Evolutionary conservation across 1,284 basidiomycete genomes (phyloP), one percentile per base, ranked within the genome.

Genomic region (Cutaneotrichosporon sp.): DNA sequence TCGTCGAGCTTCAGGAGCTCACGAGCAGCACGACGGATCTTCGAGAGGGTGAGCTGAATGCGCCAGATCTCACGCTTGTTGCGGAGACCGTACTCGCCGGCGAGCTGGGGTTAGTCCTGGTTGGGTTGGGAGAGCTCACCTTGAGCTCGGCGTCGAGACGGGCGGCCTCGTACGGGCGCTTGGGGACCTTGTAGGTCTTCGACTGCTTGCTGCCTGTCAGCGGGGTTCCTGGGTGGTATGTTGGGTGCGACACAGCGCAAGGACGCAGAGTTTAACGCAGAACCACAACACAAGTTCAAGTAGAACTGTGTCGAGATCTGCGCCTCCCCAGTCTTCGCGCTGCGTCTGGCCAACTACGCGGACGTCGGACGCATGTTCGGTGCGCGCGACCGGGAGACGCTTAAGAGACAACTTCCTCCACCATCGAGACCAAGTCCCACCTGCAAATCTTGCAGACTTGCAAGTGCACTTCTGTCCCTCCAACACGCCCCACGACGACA

Each of bases 21-120:
- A 91, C 96, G 96, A 72, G 96, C 97, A 69, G 96, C 97, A 90
- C 97, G 94, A 87, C 96, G 95, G 82, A 99, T 99, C 73, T 99
- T 98, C 80, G 97, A 99, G 67, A 99, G 89, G 80, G 89, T 89
- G 79, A 99, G 89, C 81, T 94, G 89, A 83, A 99, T 98, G 80
- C 97, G 92, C 96, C 96, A 99, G 85, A 99, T 98, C 86, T 99
- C 96, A 80, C 93, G 91, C 88, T 99, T 99, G 91, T 98, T 99
- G 83, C 95, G 92, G 78, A 99, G 92, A 84, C 96, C 96, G 86
- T 96, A 99, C 86, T 99, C 97, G 84, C 96, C 96, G 69, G 94
- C 94, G 83, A 98, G 93, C 92, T 93, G 75, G 49, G 47, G 63
- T 67, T 47, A 67, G 66, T 30, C 16, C 14, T 30, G 22, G 26